Base-by-base conservation (phyloP, 495 filamentous ascomycete species). In the Xylaria nigripes region DNA sequence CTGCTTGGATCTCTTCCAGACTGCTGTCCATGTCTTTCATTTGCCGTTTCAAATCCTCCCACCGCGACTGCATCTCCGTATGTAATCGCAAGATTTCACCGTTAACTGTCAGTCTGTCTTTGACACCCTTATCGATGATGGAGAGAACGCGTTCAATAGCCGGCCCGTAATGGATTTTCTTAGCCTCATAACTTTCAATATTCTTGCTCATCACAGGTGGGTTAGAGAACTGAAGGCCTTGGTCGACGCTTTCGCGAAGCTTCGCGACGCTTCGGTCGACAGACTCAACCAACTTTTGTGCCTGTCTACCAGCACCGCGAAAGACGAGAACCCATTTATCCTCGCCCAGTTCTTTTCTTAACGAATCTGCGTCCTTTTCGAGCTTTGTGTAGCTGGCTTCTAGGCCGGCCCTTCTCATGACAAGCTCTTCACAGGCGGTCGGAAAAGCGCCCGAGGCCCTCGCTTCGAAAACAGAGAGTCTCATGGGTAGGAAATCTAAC, bases 311-410 rank as follows among this genome's bases (percentile, higher is more conserved):
- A n/a, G 93, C 92, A 57, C 90, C 89, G 54, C 93, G 80, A 71
- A 98, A 98, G 5, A 96, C 87, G 40, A 93, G 73, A 45, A 98
- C 85, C 93, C 93, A 98, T 24, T 89, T 82, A 61, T 98, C 93
- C 64, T 98, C 93, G 18, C 88, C 89, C 15, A 98, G 78, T 64
- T 97, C 93, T 63, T 86, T 85, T 50, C 89, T 78, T 36, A 98
- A 69, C 25, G 86, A 80, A 60, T 97, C 89, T 2, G 92, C 90
- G 62, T 98, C 92, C 32, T 76, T 76, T 66, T 96, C 86, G 2
- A 98, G 81, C 58, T 81, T 85, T 67, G 83, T 86, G 76, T 89
- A 96, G 56, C 78, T 83, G 30, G 75, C 82, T 56, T 96, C 91
- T 8, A 98, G 73, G 21, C 76, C 75, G 0, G 73, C 73, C 58